Percentiles rank a stretch among this genome's conserved stretches.
phyloP scores from a whole-genome alignment of 768 basidiomycete genomes.

The Boletus vermiculosoides region DNA sequence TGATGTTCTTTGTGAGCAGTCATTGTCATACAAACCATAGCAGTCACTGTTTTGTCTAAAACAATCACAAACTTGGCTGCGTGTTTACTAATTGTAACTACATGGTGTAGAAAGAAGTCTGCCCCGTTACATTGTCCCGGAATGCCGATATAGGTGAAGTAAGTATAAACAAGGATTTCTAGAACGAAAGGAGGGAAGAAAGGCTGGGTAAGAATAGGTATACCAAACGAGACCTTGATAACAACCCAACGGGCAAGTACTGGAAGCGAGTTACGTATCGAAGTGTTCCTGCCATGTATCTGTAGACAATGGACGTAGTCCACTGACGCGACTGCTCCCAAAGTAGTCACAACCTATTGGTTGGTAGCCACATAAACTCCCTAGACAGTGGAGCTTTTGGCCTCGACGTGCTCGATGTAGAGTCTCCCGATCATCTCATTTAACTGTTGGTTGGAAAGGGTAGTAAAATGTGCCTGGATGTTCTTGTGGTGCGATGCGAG shows the following conservation, averaged over 20 bases:
- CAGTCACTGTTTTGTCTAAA: too few species aligned
- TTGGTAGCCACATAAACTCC: neutral
- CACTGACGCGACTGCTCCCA: neutral
- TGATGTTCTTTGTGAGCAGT: too few species aligned
- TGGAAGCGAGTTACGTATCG: neutral
- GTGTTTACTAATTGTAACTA: too few species aligned
- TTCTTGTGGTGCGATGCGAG: neutral
- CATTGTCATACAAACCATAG: too few species aligned
- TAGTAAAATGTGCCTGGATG: neutral
- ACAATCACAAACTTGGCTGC: too few species aligned
- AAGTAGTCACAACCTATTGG: neutral
- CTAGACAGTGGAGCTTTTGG: neutral
- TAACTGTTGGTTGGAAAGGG: neutral
- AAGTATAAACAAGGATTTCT: neutral
- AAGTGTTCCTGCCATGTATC: neutral
- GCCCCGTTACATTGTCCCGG: too few species aligned
- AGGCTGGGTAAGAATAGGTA: neutral
- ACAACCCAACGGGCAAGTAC: neutral
- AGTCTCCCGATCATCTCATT: neutral
- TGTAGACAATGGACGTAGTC: neutral
- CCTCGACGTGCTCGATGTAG: neutral
- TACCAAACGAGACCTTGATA: neutral
- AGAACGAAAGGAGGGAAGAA: neutral
- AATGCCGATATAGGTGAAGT: neutral
- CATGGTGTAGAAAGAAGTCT: too few species aligned